Evolutionary conservation across 2,329 filamentous ascomycete genomes (phyloP).

Genomic region (Penicillium sp.): DNA sequence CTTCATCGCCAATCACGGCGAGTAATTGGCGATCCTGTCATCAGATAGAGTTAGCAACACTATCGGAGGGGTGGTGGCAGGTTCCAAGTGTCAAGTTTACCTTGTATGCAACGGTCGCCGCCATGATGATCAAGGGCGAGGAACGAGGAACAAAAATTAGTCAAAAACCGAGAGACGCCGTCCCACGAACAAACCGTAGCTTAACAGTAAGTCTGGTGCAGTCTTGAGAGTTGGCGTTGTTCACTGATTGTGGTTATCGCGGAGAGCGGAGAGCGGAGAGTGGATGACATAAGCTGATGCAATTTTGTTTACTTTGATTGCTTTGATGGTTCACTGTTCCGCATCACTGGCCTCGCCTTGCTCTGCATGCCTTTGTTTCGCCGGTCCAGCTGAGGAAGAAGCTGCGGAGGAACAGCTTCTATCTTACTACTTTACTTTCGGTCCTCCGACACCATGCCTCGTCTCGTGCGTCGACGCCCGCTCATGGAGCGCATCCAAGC

Average conservation of each 20-base stretch:
- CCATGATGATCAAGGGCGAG: conserved; percentile 48
- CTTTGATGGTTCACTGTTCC: conserved; percentile 6
- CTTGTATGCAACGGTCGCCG: conserved; percentile 62
- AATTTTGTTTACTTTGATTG: conserved; percentile 15
- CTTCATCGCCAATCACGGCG: conserved; percentile 97
- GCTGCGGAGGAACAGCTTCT: conserved; percentile 21
- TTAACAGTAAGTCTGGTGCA: neutral
- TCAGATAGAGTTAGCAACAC: conserved; percentile 14
- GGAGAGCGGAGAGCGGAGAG: conserved; percentile 13
- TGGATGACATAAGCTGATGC: conserved; percentile 23
- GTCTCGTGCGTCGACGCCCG: conserved; percentile 78
- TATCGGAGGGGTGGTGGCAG: conserved; percentile 45
- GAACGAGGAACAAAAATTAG: neutral
- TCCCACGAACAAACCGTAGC: neutral
- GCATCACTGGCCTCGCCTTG: conserved; percentile 1
- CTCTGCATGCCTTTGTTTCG: conserved; percentile 11
- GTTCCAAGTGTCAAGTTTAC: conserved; percentile 27
- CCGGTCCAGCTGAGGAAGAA: conserved; percentile 7
- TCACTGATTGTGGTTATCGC: conserved; percentile 23
- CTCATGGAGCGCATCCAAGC: conserved; percentile 77
- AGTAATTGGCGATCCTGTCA: conserved; percentile 84
- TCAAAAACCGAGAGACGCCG: neutral
- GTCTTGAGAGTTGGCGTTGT: conserved; percentile 2
- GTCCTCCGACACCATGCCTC: conserved; percentile 62
- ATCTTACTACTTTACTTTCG: neutral